These are phyloP conservation scores for Mitragyna speciosa DNA, from an alignment of 257 asterid species.

Conservation along the genomic window DNA sequence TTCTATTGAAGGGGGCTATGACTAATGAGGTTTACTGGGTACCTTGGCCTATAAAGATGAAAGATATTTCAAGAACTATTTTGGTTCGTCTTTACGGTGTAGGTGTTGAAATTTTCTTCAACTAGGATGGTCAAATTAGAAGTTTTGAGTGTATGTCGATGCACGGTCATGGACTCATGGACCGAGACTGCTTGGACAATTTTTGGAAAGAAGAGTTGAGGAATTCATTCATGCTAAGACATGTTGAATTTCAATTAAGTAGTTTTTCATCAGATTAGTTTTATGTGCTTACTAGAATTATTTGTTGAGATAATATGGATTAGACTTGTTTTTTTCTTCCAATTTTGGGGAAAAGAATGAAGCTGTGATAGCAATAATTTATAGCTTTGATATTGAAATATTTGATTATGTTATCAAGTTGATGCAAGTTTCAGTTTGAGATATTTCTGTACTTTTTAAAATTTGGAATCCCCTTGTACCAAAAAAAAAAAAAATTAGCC, in stretches of 20 bases:
- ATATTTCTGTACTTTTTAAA: not conserved
- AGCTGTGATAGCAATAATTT: not conserved
- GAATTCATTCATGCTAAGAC: conserved; percentile 94
- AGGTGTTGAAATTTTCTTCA: conserved; percentile 78
- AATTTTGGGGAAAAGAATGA: not conserved
- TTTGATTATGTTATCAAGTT: not conserved
- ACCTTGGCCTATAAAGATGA: conserved; percentile 60
- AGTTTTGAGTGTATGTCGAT: conserved; percentile 59
- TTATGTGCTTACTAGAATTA: not conserved
- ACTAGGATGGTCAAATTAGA: conserved; percentile 69
- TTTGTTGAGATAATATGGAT: not conserved
- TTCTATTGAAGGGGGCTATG: conserved; percentile 77
- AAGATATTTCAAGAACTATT: conserved; percentile 45
- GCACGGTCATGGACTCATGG: conserved; percentile 81
- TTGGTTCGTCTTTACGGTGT: conserved; percentile 81
- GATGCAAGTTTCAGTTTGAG: not conserved
- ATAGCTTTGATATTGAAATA: not conserved
- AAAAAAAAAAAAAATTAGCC: not conserved
- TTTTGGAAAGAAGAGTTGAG: conserved; percentile 72
- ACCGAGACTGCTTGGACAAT: conserved; percentile 72
- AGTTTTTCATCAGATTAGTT: not conserved
- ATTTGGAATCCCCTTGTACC: too few species aligned
- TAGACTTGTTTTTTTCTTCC: not conserved
- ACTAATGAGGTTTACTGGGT: conserved; percentile 71
- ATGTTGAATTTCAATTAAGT: conserved; percentile 26